phyloP scores from a whole-genome alignment of 768 basidiomycete species.

The Termitomyces heimii region DNA sequence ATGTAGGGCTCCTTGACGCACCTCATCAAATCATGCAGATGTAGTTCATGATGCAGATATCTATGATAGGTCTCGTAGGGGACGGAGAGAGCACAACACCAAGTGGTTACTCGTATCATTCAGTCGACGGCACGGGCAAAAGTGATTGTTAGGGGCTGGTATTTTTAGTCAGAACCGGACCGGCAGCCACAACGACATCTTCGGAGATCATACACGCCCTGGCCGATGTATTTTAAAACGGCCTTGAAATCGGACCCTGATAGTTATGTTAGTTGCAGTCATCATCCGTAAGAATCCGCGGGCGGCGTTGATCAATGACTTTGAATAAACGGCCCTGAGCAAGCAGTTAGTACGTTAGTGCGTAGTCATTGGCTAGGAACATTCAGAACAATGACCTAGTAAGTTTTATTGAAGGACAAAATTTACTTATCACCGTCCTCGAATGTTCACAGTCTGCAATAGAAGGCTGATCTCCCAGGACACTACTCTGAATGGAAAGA shows the following conservation, averaged over 20 bases:
- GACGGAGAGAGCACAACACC: slow-evolving; percentile 1
- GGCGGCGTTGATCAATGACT: not conserved
- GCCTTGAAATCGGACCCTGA: not conserved
- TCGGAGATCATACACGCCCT: not conserved
- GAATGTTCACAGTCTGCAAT: not conserved
- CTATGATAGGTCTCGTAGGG: slow-evolving; percentile 1
- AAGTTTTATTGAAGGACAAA: not conserved
- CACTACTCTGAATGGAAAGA: not conserved
- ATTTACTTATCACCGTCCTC: not conserved
- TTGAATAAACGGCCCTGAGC: not conserved
- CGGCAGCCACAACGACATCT: not conserved
- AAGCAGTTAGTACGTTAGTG: not conserved
- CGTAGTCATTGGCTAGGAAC: not conserved
- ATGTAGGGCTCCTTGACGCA: slow-evolving; percentile 9
- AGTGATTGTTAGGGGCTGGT: not conserved
- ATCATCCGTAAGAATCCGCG: not conserved
- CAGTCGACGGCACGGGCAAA: not conserved
- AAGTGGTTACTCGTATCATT: not conserved
- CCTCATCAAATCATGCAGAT: slow-evolving; percentile 9
- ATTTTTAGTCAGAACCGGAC: not conserved
- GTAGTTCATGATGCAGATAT: slow-evolving; percentile 4
- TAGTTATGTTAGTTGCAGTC: not conserved
- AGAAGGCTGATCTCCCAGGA: not conserved
- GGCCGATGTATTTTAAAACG: not conserved
- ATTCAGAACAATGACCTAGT: not conserved